These are phyloP conservation scores for Pseudozyma flocculosa DNA, from an alignment of 1,284 basidiomycete species.

Conservation along the genomic window DNA sequence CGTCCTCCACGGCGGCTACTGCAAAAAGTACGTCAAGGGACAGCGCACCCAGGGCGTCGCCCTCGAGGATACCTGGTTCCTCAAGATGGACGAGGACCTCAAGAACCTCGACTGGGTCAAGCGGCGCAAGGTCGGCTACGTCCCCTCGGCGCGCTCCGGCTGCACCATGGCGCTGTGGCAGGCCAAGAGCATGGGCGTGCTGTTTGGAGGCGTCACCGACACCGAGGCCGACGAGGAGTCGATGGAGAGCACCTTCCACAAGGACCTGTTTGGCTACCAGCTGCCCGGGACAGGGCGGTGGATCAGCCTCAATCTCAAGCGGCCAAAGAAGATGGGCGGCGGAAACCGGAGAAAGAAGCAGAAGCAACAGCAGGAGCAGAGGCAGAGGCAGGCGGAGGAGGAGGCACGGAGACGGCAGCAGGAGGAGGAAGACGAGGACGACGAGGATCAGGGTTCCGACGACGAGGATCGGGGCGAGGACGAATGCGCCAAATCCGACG, in stretches of 20 bases:
- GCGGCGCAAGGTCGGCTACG: slow-evolving; percentile 74
- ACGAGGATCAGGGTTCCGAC: slow-evolving; percentile 8
- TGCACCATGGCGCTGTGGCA: slow-evolving; percentile 82
- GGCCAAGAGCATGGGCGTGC: slow-evolving; percentile 67
- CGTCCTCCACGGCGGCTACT: slow-evolving; percentile 84
- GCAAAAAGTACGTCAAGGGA: slow-evolving; percentile 85
- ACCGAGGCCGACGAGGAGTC: slow-evolving; percentile 84
- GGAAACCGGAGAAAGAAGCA: slow-evolving; percentile 62
- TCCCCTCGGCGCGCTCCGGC: slow-evolving; percentile 63
- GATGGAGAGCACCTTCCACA: slow-evolving; percentile 63
- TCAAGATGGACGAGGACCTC: slow-evolving; percentile 63
- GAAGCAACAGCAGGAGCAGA: slow-evolving; percentile 20
- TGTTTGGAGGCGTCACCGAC: slow-evolving; percentile 90
- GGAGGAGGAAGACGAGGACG: slow-evolving; percentile 18
- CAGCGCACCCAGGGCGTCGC: slow-evolving; percentile 81
- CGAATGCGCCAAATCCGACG: slow-evolving; percentile 1
- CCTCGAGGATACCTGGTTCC: slow-evolving; percentile 86
- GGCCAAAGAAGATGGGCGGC: slow-evolving; percentile 63
- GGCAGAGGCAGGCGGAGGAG: slow-evolving; percentile 14
- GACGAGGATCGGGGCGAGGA: slow-evolving; percentile 5
- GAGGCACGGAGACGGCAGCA: slow-evolving; percentile 9
- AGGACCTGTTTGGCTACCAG: slow-evolving; percentile 68
- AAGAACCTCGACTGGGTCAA: slow-evolving; percentile 73
- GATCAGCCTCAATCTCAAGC: slow-evolving; percentile 71
- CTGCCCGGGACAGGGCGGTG: slow-evolving; percentile 75